A percentile compares a stretch with the other conserved stretches of the same genome.
Evolutionary conservation across 768 basidiomycete species (phyloP).

Genomic region (Amyloporia xantha): DNA sequence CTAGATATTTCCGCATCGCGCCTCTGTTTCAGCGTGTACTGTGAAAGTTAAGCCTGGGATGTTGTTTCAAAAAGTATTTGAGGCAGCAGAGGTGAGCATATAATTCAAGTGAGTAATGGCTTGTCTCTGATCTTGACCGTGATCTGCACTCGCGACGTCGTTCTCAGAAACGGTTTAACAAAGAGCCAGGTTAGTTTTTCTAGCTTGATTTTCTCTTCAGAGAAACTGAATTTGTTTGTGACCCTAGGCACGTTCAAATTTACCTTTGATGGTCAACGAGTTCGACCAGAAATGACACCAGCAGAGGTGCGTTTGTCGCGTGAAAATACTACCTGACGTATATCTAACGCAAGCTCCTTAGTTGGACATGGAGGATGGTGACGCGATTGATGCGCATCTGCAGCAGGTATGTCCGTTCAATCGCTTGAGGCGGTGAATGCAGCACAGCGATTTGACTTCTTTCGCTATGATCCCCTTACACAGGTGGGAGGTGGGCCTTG

Average conservation of each 20-base stretch:
- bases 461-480: too few species aligned
- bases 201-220: background rate
- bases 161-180: slow-evolving; percentile 49
- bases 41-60: slow-evolving; percentile 62
- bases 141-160: background rate
- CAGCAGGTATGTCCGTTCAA: slow-evolving; percentile 43
- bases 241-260: slow-evolving; percentile 57
- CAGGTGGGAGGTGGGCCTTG: too few species aligned
- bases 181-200: slow-evolving; percentile 41
- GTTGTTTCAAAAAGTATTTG: slow-evolving; percentile 61
- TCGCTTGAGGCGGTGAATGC: too few species aligned
- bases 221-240: background rate
- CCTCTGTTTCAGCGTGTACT: slow-evolving; percentile 41
- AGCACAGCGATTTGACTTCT: too few species aligned
- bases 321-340: too few species aligned
- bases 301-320: slow-evolving; percentile 41
- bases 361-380: slow-evolving; percentile 56
- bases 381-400: slow-evolving; percentile 53
- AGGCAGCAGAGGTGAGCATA: slow-evolving; percentile 53
- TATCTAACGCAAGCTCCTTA: too few species aligned
- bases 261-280: slow-evolving; percentile 45
- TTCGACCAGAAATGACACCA: slow-evolving; percentile 46
- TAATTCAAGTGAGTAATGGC: too few species aligned
- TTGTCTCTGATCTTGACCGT: too few species aligned
- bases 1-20: background rate